Evolutionary conservation across 2,329 filamentous ascomycete genomes (phyloP), one percentile per base, ranked within the genome.

Genomic region (Xylaria sp.): DNA sequence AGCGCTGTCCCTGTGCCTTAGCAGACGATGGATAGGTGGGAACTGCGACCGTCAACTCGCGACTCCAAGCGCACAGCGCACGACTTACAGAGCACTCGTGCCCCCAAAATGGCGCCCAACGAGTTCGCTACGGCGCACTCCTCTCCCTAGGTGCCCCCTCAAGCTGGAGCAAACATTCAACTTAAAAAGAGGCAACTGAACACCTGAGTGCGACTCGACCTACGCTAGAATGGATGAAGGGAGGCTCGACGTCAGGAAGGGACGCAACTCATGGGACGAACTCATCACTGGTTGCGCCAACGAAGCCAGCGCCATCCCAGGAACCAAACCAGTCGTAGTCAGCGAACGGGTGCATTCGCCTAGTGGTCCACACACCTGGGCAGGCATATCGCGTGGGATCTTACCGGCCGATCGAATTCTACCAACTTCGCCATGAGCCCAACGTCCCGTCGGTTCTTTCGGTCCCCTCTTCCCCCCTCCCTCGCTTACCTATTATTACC

Each of bases 151-250:
- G 34, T 20, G 13, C 57, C 48, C 62, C 66, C 62, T 32, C 28
- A 63, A 32, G 44, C 46, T 25, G 54, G 18, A 13, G 34, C 44
- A 28, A 41, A 52, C 37, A 50, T 56, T 62, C 10, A 25, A 57
- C 66, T 63, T 66, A 60, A 63, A 63, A 68, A 70, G 68, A 70
- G 68, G 68, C 68, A 58, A 58, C 55, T 55, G 63, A 63, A 44
- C 68, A 69, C 67, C 63, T 62, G 52, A 44, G 39, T 54, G 34
- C 52, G 23, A 10, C 44, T 20, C 44, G 32, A 37, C 34, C 34
- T 37, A 10, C 34, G 25, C 44, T 9, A 39, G 23, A 50, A 44
- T 2, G 20, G 63, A 37, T 37, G 48, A 25, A 32, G n/a, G 32
- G 15, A 57, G 2, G 46, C 46, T 37, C 34, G 34, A 37, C 34